Conservation (phyloP, 306 rosid species). For the Trichosanthes cucumerina region DNA sequence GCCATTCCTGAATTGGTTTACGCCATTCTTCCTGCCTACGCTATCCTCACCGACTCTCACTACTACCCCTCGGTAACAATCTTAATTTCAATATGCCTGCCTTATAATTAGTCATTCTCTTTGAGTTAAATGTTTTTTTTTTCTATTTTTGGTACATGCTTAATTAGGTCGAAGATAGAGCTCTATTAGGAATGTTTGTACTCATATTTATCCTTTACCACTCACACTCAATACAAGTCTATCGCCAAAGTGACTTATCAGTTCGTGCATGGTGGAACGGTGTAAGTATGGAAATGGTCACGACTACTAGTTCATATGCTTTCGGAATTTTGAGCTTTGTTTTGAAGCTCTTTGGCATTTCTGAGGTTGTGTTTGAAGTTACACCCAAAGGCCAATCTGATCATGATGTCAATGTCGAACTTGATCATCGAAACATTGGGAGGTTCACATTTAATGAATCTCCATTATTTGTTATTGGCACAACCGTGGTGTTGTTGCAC, state of each 20-base stretch:
- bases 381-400: conserved; percentile 14
- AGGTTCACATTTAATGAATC: conserved; percentile 27
- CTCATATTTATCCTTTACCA: neutral
- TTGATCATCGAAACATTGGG: neutral
- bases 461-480: conserved; percentile 13
- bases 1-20: conserved; percentile 15
- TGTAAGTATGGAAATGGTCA: conserved; percentile 6
- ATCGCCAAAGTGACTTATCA: conserved; percentile 2
- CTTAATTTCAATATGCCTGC: no score
- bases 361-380: conserved; percentile 23
- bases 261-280: conserved; percentile 19
- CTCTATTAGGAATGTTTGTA: neutral
- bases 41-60: conserved; percentile 19
- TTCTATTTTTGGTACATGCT: neutral
- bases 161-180: conserved; percentile 18
- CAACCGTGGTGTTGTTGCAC: conserved; percentile 18
- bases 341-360: conserved; percentile 15
- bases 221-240: neutral
- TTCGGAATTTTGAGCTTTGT: conserved; percentile 9
- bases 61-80: no score
- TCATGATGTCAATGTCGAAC: neutral
- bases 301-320: neutral
- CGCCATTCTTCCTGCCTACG: conserved; percentile 14
- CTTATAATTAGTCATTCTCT: no score
- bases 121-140: no score